Conservation (phyloP, 129 eudicot species). For the Kitagawia praeruptora region DNA sequence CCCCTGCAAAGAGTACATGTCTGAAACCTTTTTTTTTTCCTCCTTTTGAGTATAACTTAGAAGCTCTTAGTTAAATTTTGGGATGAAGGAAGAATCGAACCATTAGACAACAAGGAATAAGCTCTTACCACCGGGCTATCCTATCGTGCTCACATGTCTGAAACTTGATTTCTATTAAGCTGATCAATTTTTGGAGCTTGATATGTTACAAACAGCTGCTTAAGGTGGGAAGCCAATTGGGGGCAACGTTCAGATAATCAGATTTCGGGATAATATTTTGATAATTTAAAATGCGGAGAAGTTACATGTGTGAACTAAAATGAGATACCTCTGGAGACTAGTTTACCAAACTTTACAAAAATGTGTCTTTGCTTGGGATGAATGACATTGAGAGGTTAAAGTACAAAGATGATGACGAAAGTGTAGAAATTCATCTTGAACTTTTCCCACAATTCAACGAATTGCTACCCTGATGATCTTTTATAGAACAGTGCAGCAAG, state of each 20-base stretch:
- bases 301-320: background rate
- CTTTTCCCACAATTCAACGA: background rate
- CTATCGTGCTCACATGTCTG: no score
- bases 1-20: no score
- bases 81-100: no score
- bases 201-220: background rate
- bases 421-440: background rate
- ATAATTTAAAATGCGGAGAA: background rate
- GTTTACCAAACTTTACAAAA: background rate
- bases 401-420: background rate
- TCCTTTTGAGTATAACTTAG: no score
- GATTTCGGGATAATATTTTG: no score
- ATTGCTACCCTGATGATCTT: background rate
- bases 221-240: background rate
- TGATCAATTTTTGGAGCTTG: background rate
- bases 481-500: background rate
- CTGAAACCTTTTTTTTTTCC: no score
- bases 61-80: no score
- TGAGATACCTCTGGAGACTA: background rate
- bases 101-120: no score
- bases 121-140: no score
- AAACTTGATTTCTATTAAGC: background rate
- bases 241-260: background rate
- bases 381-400: background rate
- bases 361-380: background rate